phyloP scores from a whole-genome alignment of 768 basidiomycete species.

The Suillus luteus region DNA sequence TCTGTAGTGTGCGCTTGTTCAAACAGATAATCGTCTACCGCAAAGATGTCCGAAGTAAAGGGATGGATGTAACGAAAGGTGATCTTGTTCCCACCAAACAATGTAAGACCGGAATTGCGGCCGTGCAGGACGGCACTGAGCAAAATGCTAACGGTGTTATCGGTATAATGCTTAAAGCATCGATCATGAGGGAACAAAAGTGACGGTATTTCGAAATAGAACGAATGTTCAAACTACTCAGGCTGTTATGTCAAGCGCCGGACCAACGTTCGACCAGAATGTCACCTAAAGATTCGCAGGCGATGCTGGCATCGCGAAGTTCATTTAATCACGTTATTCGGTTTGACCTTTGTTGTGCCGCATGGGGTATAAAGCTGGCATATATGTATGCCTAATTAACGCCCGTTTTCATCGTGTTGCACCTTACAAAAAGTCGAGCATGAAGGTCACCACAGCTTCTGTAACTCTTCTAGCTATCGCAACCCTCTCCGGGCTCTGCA shows the following conservation, averaged over 20 bases:
- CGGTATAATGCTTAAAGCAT: neutral
- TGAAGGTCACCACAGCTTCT: slow-evolving; percentile 9
- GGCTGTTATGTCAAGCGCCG: neutral
- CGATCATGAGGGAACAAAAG: neutral
- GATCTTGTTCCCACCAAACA: neutral
- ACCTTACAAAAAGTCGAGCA: neutral
- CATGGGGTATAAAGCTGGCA: neutral
- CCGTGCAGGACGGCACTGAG: neutral
- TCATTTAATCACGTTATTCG: neutral
- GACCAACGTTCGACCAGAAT: neutral
- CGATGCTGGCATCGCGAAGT: neutral
- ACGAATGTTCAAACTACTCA: neutral
- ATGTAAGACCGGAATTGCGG: neutral
- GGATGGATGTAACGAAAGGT: too few relatives aligned
- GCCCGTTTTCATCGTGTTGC: neutral
- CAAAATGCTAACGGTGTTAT: neutral
- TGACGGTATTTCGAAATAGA: neutral
- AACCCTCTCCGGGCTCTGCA: neutral
- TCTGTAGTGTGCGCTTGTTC: neutral
- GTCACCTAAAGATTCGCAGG: neutral
- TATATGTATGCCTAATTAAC: neutral
- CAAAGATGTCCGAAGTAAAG: neutral
- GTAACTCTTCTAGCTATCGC: slow-evolving; percentile 1
- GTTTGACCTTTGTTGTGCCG: neutral
- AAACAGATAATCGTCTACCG: neutral